Evolutionary conservation across 257 asterid genomes (phyloP).

Genomic region (Plantago ovata): DNA sequence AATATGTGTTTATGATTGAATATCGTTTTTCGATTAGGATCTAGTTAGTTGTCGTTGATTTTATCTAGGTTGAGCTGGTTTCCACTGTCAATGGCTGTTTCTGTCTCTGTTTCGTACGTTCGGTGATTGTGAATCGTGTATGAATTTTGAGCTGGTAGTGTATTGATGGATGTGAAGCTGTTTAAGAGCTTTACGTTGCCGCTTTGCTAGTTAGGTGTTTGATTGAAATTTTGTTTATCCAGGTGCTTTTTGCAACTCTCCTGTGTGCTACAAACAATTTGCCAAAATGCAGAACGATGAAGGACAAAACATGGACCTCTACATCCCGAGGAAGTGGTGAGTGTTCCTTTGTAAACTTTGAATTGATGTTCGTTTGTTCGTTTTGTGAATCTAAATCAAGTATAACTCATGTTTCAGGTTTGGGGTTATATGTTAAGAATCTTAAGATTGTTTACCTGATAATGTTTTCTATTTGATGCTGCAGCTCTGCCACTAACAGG

Average conservation of each 20-base stretch:
- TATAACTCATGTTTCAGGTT: too few relatives aligned
- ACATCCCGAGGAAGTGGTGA: slow-evolving; percentile 68
- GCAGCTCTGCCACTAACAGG: slow-evolving; percentile 89
- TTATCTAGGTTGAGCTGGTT: too few relatives aligned
- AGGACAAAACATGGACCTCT: slow-evolving; percentile 66
- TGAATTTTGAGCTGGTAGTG: background rate
- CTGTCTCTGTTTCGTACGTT: too few relatives aligned
- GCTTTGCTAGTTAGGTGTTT: background rate
- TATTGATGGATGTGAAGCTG: background rate
- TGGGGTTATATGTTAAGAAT: background rate
- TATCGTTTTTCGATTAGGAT: too few relatives aligned
- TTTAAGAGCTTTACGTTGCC: background rate
- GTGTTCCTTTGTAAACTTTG: background rate
- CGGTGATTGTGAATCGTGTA: too few relatives aligned
- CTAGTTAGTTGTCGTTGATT: too few relatives aligned
- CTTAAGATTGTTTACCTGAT: background rate
- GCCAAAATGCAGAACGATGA: slow-evolving; percentile 71
- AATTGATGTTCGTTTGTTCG: background rate
- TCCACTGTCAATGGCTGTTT: too few relatives aligned
- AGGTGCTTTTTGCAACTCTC: slow-evolving; percentile 12
- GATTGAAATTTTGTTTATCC: background rate
- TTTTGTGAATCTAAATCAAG: background rate
- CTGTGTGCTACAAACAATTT: background rate
- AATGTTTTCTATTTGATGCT: background rate
- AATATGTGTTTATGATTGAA: too few relatives aligned